Conservation (phyloP, 345 rosid genomes). For the Alliaria petiolata region DNA sequence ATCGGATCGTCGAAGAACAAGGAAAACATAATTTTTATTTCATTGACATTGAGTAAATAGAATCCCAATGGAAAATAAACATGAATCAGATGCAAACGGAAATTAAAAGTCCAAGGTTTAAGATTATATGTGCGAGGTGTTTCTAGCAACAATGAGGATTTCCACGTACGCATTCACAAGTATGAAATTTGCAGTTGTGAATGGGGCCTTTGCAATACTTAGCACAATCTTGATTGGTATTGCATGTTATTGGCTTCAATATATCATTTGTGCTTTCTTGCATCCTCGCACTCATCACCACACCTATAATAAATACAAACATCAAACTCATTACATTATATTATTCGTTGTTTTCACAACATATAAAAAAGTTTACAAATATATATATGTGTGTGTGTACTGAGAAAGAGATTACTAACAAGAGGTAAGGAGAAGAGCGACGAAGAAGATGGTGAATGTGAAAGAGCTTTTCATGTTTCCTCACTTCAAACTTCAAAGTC, state of each 20-base stretch:
- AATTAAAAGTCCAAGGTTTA: not conserved
- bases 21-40: not conserved
- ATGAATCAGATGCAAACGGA: not conserved
- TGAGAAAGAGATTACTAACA: not conserved
- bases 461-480: slow-evolving; percentile 17
- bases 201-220: slow-evolving; percentile 20
- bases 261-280: not conserved
- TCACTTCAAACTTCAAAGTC: not conserved
- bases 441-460: slow-evolving; percentile 8
- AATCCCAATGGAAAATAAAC: not conserved
- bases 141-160: slow-evolving; percentile 21
- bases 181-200: not conserved
- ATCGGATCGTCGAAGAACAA: not conserved
- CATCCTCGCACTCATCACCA: slow-evolving; percentile 20
- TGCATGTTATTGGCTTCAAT: slow-evolving; percentile 24
- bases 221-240: slow-evolving; percentile 18
- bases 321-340: too few relatives aligned
- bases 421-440: slow-evolving; percentile 6
- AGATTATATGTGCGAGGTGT: not conserved
- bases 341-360: not conserved
- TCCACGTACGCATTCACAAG: slow-evolving; percentile 19
- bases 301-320: not conserved
- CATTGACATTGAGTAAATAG: not conserved
- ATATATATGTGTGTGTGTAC: not conserved
- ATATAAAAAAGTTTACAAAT: not conserved